Base-by-base conservation (phyloP, 305 asterid genomes). In the Solanum aculeatissimum region DNA sequence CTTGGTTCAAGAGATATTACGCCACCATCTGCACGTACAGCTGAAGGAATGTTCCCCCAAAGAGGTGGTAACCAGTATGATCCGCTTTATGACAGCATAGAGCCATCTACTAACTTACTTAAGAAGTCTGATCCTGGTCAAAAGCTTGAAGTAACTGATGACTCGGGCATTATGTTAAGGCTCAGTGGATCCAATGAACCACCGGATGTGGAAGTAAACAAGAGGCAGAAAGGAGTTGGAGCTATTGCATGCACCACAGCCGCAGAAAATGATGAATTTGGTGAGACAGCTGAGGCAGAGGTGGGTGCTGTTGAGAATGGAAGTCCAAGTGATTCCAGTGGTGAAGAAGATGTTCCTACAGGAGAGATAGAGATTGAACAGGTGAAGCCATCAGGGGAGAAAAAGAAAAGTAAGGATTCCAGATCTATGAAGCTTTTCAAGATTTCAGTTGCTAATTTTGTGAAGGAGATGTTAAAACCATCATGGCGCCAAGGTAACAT, bases 401-500 rank as follows among this genome's bases (percentile, higher is more conserved):
- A 84, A 87, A 95, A 89, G 87, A 95, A 88, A 86, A 87, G 89
- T 85, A 92, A 91, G 89, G 98, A 92, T 62, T 90, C 94, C 79
- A 90, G 92, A 87, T 94, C 98, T 10, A 87, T 87, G 88, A 95
- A 89, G 83, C 94, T 86, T 82, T 97, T 97, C 86, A 94, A 95
- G 89, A 70, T 79, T 86, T 91, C 97, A 53, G 86, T 97, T 88
- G 98, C 99, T 89, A 84, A 90, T 89, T 97, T 97, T 88, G 99
- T 95, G 86, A 97, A 97, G 93, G 98, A 97, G 87, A 94, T 94
- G 83, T 84, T 95, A 82, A 97, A 97, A 91, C 99, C 99, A 69
- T 97, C 99, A 23, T 97, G 99, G 99, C 94, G 98, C 85, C 98
- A 97, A 88, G 99, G 99, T 85, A 95, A 92, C 89, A 97, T 97